Evolutionary conservation across 2,329 filamentous ascomycete genomes (phyloP).

Genomic region (Mycosphaerella arachidis): DNA sequence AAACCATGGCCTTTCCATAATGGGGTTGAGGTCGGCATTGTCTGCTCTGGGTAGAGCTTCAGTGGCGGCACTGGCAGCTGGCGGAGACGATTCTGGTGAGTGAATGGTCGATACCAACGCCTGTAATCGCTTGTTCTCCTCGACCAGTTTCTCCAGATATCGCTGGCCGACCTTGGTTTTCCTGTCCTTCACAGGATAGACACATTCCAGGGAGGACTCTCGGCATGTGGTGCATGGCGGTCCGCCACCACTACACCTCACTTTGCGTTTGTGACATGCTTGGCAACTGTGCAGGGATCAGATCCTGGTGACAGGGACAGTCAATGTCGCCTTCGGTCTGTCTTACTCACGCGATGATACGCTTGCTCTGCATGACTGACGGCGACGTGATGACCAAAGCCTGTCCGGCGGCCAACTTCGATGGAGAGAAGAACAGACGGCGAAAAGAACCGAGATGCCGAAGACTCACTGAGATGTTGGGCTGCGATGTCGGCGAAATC

Average conservation of each 20-base stretch:
- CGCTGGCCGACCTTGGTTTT: conserved; percentile 31
- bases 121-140: conserved; percentile 31
- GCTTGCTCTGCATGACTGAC: conserved; percentile 6
- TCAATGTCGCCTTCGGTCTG: too few relatives aligned
- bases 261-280: conserved; percentile 30
- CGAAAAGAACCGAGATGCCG: not conserved
- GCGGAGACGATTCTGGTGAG: conserved; percentile 6
- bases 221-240: conserved; percentile 32
- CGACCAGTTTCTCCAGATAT: conserved; percentile 30
- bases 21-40: conserved; percentile 32
- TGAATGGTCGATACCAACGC: conserved; percentile 12
- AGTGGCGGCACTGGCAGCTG: conserved; percentile 1
- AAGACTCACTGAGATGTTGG: not conserved
- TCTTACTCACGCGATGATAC: conserved; percentile 15
- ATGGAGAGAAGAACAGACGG: too few relatives aligned
- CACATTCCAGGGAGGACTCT: conserved; percentile 21
- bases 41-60: conserved; percentile 19
- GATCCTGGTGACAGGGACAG: not conserved
- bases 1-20: conserved; percentile 38
- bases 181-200: conserved; percentile 29
- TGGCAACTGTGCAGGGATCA: conserved; percentile 18
- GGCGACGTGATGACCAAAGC: not conserved
- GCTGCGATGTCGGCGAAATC: not conserved
- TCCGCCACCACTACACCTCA: conserved; percentile 33
- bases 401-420: not conserved